phyloP scores from a whole-genome alignment of 163 green algal species.

The Scenedesmus sp. region DNA sequence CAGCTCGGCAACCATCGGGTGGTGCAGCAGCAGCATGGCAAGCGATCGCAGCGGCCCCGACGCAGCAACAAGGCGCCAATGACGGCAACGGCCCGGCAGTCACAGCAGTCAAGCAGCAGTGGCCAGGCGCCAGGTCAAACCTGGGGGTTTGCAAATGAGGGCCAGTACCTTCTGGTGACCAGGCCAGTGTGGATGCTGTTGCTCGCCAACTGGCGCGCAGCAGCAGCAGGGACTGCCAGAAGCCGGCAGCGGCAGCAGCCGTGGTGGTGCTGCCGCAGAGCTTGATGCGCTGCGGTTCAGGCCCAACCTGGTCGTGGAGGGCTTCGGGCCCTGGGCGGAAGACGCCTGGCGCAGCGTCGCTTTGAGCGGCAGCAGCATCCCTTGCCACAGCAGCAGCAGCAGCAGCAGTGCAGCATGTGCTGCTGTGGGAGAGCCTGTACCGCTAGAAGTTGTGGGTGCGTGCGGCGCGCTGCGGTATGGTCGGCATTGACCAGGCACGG shows the following conservation, averaged over 20 bases:
- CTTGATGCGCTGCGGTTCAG: conserved; percentile 68
- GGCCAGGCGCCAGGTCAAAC: background rate
- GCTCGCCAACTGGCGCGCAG: background rate
- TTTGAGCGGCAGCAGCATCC: conserved; percentile 11
- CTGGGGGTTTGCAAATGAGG: conserved; percentile 91
- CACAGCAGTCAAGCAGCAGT: too few relatives aligned
- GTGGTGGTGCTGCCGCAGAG: background rate
- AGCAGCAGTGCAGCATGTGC: background rate
- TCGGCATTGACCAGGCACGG: conserved; percentile 78
- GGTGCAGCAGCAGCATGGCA: background rate
- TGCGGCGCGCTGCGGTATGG: conserved; percentile 87
- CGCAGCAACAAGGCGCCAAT: too few relatives aligned
- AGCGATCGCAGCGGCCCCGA: background rate
- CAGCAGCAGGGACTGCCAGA: conserved; percentile 32
- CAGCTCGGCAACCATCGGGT: conserved; percentile 54
- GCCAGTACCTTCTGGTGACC: conserved; percentile 84
- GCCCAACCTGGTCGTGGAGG: conserved; percentile 84
- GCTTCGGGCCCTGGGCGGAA: conserved; percentile 75
- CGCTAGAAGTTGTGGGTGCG: conserved; percentile 63
- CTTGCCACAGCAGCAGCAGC: background rate
- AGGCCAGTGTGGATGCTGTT: conserved; percentile 80
- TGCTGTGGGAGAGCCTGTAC: background rate
- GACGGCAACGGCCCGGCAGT: too few relatives aligned
- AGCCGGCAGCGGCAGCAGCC: background rate
- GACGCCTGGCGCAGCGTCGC: conserved; percentile 73